These are phyloP conservation scores for Cylindrotheca fusiformis DNA, from an alignment of 108 stramenopile genomes.

Conservation along the genomic window DNA sequence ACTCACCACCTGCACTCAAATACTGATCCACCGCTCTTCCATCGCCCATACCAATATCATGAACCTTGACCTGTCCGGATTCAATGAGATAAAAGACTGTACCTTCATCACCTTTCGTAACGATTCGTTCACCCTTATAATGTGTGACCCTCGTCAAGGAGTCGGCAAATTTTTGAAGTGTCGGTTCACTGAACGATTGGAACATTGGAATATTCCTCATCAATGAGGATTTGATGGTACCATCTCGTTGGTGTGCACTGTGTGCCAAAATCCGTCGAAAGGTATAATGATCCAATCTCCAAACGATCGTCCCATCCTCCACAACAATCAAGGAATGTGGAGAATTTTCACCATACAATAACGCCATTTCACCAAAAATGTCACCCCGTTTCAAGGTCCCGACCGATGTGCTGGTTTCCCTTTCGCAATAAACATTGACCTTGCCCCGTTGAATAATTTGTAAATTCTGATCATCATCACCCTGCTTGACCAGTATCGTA, in stretches of 20 bases:
- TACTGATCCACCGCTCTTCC: slow-evolving; percentile 22
- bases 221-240: slow-evolving; percentile 42
- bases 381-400: slow-evolving; percentile 34
- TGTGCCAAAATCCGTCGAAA: slow-evolving; percentile 64
- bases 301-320: slow-evolving; percentile 28
- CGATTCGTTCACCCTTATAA: slow-evolving; percentile 54
- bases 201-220: slow-evolving; percentile 53
- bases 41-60: slow-evolving; percentile 63
- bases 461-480: slow-evolving; percentile 75
- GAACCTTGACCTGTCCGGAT: slow-evolving; percentile 60
- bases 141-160: slow-evolving; percentile 28
- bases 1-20: slow-evolving; percentile 13
- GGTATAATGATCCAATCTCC: slow-evolving; percentile 64
- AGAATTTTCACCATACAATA: slow-evolving; percentile 84
- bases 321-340: slow-evolving; percentile 43
- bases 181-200: slow-evolving; percentile 14
- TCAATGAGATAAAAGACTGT: slow-evolving; percentile 81
- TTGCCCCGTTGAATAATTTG: slow-evolving; percentile 63
- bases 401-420: slow-evolving; percentile 55
- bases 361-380: slow-evolving; percentile 83
- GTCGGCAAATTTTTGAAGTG: slow-evolving; percentile 33
- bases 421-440: slow-evolving; percentile 53
- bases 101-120: slow-evolving; percentile 69
- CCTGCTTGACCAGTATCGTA: slow-evolving; percentile 61
- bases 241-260: slow-evolving; percentile 31